Evolutionary conservation across 2,329 filamentous ascomycete species (phyloP).

Genomic region (Epichloe gansuensis): DNA sequence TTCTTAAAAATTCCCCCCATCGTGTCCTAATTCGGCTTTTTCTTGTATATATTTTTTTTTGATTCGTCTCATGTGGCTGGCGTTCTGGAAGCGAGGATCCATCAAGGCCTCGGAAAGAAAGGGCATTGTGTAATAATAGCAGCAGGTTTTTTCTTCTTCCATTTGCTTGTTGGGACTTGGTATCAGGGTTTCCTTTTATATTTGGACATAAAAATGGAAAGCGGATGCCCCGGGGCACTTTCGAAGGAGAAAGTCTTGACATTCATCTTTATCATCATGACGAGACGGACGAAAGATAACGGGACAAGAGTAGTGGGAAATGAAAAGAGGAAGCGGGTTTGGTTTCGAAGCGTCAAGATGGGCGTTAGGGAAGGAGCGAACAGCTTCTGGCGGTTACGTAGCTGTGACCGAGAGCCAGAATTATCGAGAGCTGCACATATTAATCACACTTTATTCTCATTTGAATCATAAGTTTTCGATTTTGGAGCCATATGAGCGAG

Average conservation of each 20-base stretch:
- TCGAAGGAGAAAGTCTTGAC: background rate
- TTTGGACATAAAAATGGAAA: background rate
- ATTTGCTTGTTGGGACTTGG: background rate
- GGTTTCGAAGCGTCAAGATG: background rate
- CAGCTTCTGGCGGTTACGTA: background rate
- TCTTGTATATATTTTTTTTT: background rate
- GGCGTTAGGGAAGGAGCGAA: background rate
- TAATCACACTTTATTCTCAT: no score
- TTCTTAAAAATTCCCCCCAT: constrained; percentile 1
- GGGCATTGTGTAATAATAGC: constrained; percentile 2
- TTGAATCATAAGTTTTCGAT: no score
- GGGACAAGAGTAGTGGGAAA: background rate
- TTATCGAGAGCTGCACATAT: background rate
- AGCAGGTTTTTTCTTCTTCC: background rate
- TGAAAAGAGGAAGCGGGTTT: background rate
- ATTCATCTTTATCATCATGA: background rate
- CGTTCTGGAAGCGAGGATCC: constrained; percentile 3
- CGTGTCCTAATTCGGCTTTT: background rate
- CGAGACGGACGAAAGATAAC: background rate
- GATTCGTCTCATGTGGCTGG: constrained; percentile 1
- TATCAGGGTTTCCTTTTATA: background rate
- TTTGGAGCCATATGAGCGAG: no score
- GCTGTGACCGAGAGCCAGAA: no score
- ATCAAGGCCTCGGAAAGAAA: background rate
- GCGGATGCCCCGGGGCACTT: background rate